Evolutionary conservation across 495 filamentous ascomycete species (phyloP), one percentile per base, ranked within the genome.

Genomic region (Aspergillus panamensis): DNA sequence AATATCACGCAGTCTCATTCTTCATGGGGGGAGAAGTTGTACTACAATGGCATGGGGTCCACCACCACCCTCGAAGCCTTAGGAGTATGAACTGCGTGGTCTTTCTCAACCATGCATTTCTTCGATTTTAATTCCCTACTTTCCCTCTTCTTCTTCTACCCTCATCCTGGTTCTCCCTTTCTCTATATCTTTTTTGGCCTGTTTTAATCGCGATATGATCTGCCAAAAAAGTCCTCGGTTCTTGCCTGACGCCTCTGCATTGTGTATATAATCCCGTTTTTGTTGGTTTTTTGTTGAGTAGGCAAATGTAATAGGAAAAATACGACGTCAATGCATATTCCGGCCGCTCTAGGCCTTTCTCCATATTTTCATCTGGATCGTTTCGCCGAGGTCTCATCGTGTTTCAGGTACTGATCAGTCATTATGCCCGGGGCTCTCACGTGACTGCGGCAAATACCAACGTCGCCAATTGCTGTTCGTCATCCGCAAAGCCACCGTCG

Each of bases 261-360:
- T 39, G 25, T 60, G 51, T 60, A 60, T 60, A 60, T 59, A 60
- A 54, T 60, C 51, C 25, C 51, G 19, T 45, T 45, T 45, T 17
- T 16, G 16, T 45, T 45, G 9, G 7, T 45, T 45, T 40, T 40
- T 20, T 45, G n/a, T 45, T 45, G 42, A 45, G 42, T 45, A 21
- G 17, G n/a, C 9, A 21, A 20, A 16, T 45, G 42, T 19, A 45
- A 21, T 17, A 19, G n/a, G 42, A 20, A 45, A 45, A 19, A 21
- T 5, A 25, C 25, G 42, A 16, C 19, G 42, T 45, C 14, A 10
- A 39, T 20, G n/a, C 42, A 45, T 9, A 9, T 45, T 45, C 14
- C 8, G 10, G 2, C 14, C 3, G 10, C 3, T 39, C 35, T 6
- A 39, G 35, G 35, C 35, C 35, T 39, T 39, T 10, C 10, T 39